Evolutionary conservation across 768 basidiomycete species (phyloP).

Genomic region (Boletales sp.): DNA sequence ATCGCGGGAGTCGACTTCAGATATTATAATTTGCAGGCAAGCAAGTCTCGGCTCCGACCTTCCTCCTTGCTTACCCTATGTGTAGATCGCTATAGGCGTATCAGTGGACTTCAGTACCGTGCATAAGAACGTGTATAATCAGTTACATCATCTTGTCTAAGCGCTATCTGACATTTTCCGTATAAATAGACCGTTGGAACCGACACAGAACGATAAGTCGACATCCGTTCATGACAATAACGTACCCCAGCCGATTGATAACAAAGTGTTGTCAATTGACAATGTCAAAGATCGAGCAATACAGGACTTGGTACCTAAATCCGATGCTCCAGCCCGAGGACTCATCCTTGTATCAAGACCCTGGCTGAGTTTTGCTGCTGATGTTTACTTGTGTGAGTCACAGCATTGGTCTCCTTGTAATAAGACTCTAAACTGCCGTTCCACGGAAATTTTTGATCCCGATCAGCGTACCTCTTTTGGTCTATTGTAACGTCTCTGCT

Average conservation of each 20-base stretch:
- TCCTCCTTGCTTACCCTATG: background rate
- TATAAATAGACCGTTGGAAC: conserved; percentile 17
- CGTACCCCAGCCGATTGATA: background rate
- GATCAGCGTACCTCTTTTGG: conserved; percentile 74
- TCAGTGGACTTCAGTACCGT: conserved; percentile 20
- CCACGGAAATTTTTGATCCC: background rate
- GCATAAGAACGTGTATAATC: conserved; percentile 44
- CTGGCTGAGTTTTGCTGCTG: conserved; percentile 36
- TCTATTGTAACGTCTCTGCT: conserved; percentile 77
- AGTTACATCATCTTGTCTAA: conserved; percentile 37
- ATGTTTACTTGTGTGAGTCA: conserved; percentile 54
- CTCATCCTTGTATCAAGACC: conserved; percentile 2
- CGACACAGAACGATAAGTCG: conserved; percentile 6
- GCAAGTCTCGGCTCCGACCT: conserved; percentile 4
- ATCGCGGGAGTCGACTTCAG: conserved; percentile 58
- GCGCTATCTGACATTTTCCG: conserved; percentile 18
- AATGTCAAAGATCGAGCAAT: background rate
- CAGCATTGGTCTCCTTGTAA: background rate
- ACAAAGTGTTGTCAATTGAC: background rate
- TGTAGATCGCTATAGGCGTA: conserved; percentile 26
- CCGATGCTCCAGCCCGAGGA: background rate
- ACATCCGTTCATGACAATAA: background rate
- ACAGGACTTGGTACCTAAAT: background rate
- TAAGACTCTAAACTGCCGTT: conserved; percentile 2
- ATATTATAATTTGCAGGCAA: conserved; percentile 51